phyloP scores from a whole-genome alignment of 2,329 filamentous ascomycete species.

The Fusarium mangiferae region DNA sequence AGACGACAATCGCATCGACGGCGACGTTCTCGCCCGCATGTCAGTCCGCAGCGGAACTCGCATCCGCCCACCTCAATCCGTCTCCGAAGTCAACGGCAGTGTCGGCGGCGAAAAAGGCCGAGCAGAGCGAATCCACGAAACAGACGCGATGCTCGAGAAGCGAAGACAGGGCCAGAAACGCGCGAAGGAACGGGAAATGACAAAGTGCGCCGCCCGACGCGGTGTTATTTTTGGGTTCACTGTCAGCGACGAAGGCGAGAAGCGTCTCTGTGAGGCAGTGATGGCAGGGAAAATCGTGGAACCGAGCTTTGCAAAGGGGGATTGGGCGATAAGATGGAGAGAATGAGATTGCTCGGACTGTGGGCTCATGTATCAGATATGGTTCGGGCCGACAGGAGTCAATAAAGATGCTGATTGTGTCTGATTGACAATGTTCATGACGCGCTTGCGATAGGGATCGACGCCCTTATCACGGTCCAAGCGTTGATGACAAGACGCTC shows the following conservation, averaged over 20 bases:
- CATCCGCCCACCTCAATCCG: slow-evolving; percentile 49
- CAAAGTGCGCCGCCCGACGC: slow-evolving; percentile 70
- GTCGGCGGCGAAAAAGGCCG: slow-evolving; percentile 65
- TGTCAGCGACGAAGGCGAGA: slow-evolving; percentile 17
- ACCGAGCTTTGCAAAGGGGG: slow-evolving; percentile 68
- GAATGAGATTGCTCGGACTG: slow-evolving; percentile 45
- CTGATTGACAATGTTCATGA: background rate
- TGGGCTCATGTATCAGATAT: background rate
- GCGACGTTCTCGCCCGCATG: slow-evolving; percentile 49
- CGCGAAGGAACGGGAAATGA: slow-evolving; percentile 63
- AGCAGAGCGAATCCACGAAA: slow-evolving; percentile 63
- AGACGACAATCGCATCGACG: slow-evolving; percentile 50
- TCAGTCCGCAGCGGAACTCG: slow-evolving; percentile 52
- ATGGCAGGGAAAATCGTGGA: slow-evolving; percentile 69
- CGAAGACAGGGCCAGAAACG: slow-evolving; percentile 58
- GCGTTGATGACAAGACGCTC: background rate
- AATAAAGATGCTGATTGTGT: background rate
- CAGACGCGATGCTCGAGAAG: slow-evolving; percentile 61
- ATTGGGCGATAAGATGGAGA: slow-evolving; percentile 68
- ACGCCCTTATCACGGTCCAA: background rate
- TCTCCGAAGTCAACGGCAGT: slow-evolving; percentile 65
- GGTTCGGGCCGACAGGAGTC: slow-evolving; percentile 1
- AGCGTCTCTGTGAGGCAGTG: slow-evolving; percentile 65
- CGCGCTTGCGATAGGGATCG: background rate
- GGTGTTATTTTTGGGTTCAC: slow-evolving; percentile 66